Evolutionary conservation across 805 yeast genomes (phyloP).

Genomic region (Priceomyces fermenticarens): DNA sequence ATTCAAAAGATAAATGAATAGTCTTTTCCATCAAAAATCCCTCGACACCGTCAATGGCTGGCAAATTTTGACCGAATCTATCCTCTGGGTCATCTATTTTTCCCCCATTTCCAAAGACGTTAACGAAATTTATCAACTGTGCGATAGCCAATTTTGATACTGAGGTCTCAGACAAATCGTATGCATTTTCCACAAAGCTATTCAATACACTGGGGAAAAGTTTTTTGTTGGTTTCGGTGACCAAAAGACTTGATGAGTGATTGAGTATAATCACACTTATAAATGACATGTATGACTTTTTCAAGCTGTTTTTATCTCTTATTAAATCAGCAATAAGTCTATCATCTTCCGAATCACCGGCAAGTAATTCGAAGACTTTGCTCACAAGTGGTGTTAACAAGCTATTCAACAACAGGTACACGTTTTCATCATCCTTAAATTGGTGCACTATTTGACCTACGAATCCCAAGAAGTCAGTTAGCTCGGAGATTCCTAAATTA

Average conservation of each 20-base stretch:
- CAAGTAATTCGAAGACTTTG: conserved; percentile 55
- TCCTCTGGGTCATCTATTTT: conserved; percentile 61
- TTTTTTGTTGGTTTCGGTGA: conserved; percentile 63
- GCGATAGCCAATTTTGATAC: conserved; percentile 68
- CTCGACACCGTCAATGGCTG: conserved; percentile 66
- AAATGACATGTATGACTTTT: conserved; percentile 67
- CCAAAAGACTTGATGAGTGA: conserved; percentile 72
- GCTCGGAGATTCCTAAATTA: conserved; percentile 58
- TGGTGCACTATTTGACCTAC: conserved; percentile 84
- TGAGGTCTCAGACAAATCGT: conserved; percentile 59
- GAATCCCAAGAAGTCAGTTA: conserved; percentile 79
- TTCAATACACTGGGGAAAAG: conserved; percentile 60
- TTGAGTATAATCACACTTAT: conserved; percentile 71
- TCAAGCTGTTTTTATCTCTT: conserved; percentile 64
- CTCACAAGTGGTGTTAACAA: conserved; percentile 70
- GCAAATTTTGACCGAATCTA: conserved; percentile 43
- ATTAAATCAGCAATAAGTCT: conserved; percentile 47
- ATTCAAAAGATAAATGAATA: conserved; percentile 67
- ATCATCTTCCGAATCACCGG: conserved; percentile 25
- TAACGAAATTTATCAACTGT: conserved; percentile 61
- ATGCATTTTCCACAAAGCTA: conserved; percentile 62
- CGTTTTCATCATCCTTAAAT: conserved; percentile 61
- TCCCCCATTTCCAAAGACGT: conserved; percentile 57
- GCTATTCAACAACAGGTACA: conserved; percentile 71
- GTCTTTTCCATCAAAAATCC: conserved; percentile 66